A percentile compares a stretch with the other conserved stretches of the same genome.
Conservation (phyloP, 2,329 filamentous ascomycete species). For the Trichophyton schoenleinii region DNA sequence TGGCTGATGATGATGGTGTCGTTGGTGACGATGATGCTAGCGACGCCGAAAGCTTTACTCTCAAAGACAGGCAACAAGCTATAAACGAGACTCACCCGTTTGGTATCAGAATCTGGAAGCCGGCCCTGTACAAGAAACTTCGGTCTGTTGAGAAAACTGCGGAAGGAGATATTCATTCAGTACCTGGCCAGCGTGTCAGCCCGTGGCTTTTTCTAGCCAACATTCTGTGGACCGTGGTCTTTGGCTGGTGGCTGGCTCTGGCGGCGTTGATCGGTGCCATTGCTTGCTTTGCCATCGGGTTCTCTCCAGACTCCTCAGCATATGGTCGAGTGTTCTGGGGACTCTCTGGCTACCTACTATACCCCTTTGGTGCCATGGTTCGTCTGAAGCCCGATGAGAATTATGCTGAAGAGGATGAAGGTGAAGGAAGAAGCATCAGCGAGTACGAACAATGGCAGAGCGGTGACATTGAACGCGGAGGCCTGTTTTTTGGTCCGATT, state of each 20-base stretch:
- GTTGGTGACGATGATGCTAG: slow-evolving; percentile 58
- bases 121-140: slow-evolving; percentile 93
- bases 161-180: slow-evolving; percentile 92
- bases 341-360: slow-evolving; percentile 75
- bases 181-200: slow-evolving; percentile 76
- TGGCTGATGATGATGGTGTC: slow-evolving; percentile 38
- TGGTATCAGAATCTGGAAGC: slow-evolving; percentile 97
- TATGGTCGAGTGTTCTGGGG: slow-evolving; percentile 81
- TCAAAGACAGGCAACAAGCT: slow-evolving; percentile 91
- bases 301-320: slow-evolving; percentile 64
- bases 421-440: slow-evolving; percentile 90
- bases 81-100: slow-evolving; percentile 99
- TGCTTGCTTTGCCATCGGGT: slow-evolving; percentile 67
- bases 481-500: slow-evolving; percentile 84
- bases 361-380: slow-evolving; percentile 94
- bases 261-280: slow-evolving; percentile 62
- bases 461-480: slow-evolving; percentile 87
- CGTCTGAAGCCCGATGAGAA: slow-evolving; percentile 86
- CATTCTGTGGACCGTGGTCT: slow-evolving; percentile 74
- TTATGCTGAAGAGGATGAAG: slow-evolving; percentile 86
- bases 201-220: slow-evolving; percentile 81
- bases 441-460: slow-evolving; percentile 99
- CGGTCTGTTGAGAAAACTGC: slow-evolving; percentile 93
- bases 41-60: slow-evolving; percentile 92
- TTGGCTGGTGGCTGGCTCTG: slow-evolving; percentile 90